Evolutionary conservation across 2,329 filamentous ascomycete genomes (phyloP).

Genomic region (Cladosporium austrohemisphaericum): DNA sequence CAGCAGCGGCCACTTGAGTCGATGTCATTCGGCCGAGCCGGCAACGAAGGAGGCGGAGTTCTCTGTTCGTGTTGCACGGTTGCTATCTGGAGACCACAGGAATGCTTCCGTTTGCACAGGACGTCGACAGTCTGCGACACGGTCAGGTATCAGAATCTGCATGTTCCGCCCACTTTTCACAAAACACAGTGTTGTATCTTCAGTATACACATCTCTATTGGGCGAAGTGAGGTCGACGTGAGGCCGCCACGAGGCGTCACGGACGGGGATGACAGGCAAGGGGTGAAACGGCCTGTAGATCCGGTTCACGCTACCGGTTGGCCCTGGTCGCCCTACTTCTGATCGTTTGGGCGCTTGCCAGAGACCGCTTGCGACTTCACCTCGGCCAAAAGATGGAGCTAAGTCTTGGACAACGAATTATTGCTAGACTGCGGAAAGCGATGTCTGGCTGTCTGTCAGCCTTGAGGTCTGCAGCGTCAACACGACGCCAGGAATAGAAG

Average conservation of each 20-base stretch:
- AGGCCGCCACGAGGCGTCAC: constrained; percentile 7
- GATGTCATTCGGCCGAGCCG: constrained; percentile 1
- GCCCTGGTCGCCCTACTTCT: neutral
- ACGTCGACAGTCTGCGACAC: neutral
- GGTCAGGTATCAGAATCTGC: constrained; percentile 9
- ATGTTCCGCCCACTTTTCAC: neutral
- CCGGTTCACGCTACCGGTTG: neutral
- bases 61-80: constrained; percentile 13
- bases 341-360: neutral
- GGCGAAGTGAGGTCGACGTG: constrained; percentile 10
- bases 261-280: neutral
- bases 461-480: too few species aligned
- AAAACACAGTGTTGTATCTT: neutral
- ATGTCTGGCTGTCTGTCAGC: too few species aligned
- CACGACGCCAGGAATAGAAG: too few species aligned
- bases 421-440: too few species aligned
- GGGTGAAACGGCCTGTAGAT: neutral
- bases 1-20: neutral
- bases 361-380: neutral
- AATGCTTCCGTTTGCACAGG: constrained; percentile 6
- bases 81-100: constrained; percentile 4
- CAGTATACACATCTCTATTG: constrained; percentile 1
- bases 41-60: constrained; percentile 4
- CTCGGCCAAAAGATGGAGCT: too few species aligned
- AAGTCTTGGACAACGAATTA: too few species aligned